phyloP scores from a whole-genome alignment of 1,139 yeast genomes.

The Protomyces lactucae-debilis region DNA sequence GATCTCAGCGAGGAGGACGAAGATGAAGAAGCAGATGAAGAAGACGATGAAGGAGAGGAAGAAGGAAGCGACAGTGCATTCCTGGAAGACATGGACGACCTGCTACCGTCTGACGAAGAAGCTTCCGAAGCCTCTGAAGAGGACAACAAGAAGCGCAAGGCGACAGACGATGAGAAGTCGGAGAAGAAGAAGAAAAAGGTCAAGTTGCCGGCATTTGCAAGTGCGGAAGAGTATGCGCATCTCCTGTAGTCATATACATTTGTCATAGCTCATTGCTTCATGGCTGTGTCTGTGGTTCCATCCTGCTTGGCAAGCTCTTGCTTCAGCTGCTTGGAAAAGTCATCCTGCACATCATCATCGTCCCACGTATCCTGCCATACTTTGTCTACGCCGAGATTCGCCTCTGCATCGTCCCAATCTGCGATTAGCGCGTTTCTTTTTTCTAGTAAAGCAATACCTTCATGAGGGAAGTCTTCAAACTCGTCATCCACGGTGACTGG shows the following conservation, averaged over 20 bases:
- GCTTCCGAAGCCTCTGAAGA: background rate
- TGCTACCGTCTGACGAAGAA: slow-evolving; percentile 14
- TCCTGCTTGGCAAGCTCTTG: slow-evolving; percentile 37
- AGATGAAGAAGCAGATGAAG: slow-evolving; percentile 32
- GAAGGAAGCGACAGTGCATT: slow-evolving; percentile 33
- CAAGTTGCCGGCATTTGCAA: slow-evolving; percentile 78
- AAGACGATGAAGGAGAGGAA: slow-evolving; percentile 33
- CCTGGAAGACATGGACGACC: slow-evolving; percentile 28
- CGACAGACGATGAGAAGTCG: slow-evolving; percentile 35
- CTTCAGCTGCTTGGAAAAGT: slow-evolving; percentile 66
- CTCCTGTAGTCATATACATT: background rate
- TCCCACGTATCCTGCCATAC: slow-evolving; percentile 97
- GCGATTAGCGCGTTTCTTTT: background rate
- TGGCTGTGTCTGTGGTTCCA: slow-evolving; percentile 8
- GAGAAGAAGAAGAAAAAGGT: slow-evolving; percentile 56
- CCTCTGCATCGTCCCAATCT: slow-evolving; percentile 53
- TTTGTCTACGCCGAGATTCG: slow-evolving; percentile 45
- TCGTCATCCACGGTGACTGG: slow-evolving; percentile 58
- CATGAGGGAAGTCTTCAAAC: slow-evolving; percentile 91
- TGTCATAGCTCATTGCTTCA: slow-evolving; percentile 11
- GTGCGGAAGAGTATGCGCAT: slow-evolving; percentile 76
- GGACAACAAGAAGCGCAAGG: slow-evolving; percentile 41
- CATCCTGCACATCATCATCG: slow-evolving; percentile 75
- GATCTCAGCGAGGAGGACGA: slow-evolving; percentile 36
- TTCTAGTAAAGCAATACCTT: slow-evolving; percentile 47